Evolutionary conservation across 495 filamentous ascomycete genomes (phyloP), one percentile per base, ranked within the genome.

Genomic region (Neurospora discreta): DNA sequence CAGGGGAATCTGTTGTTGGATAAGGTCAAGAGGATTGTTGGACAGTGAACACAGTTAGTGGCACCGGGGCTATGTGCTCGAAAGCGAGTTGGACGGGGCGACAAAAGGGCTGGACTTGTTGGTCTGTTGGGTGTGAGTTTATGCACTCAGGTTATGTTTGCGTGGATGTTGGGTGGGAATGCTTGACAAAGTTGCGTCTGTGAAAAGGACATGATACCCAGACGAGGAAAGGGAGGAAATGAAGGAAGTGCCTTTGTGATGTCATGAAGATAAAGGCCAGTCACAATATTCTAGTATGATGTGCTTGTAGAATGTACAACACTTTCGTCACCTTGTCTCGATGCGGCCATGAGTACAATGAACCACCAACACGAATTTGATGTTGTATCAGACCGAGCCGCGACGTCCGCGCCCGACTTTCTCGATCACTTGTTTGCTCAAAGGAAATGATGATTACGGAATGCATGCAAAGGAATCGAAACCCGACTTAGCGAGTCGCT

Each of bases 1-100:
- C 93, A 97, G 85, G 93, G 94, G 72, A 86, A 86, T n/a, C 85
- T 95, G 15, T 74, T 99, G 75, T 80, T 97, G 70, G 91, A 93
- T 80, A 92, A 89, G 78, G 90, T 97, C 16, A 90, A 92, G 84
- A 89, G 85, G 76, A 82, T 94, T 80, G 86, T 96, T 71, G 89
- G 83, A 39, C 75, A 72, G 38, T 73, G 52, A 69, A 20, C 33
- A 46, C 33, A 5, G 44, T 23, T 4, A 10, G n/a, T 23, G 43
- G 3, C n/a, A 13, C n/a, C 3, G 1, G 43, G 69, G 46, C 8
- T 39, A 39, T 9, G 71, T 30, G 33, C 15, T 23, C 30, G 39
- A n/a, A 23, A 38, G 52, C 33, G 8, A 68, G 68, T 20, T 18
- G 36, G 46, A 11, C 15, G 46, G 52, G 52, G 52, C 23, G 26